Evolutionary conservation across 768 basidiomycete species (phyloP), one percentile per base, ranked within the genome.

Genomic region (Auricularia sp.): DNA sequence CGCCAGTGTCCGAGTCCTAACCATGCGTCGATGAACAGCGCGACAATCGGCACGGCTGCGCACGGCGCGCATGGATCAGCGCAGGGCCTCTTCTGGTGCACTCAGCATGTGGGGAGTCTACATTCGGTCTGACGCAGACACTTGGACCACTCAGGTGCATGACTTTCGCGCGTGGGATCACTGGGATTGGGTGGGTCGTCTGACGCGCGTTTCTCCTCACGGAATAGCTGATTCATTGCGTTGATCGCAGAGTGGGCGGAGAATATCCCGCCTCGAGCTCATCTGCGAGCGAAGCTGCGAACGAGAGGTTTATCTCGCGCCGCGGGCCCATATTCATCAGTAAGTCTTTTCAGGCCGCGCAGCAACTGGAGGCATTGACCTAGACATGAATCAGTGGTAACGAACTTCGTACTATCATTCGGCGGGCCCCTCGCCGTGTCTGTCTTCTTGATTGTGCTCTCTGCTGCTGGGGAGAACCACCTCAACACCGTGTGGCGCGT

Each of bases 211-310:
- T 36, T n/a, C 11, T 43, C 54, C 64, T 44, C 69, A 54, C 60
- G n/a, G 23, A 18, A 29, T 29, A 29, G 29, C 43, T 16, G 14
- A 47, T 36, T 64, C 7, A 14, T 34, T n/a, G 18, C 62, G 47
- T 21, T 63, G 86, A 80, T 8, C 6, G 16, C 21, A 88, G 88
- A 65, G 87, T 88, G 12, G 87, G 87, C 42, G 88, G 88, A 33
- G 88, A 90, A 75, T 90, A 91, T 72, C 88, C 88, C 0, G 86
- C 86, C 5, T 87, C 84, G 5, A 86, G 84, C 0, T 85, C 86
- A 0, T 82, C 82, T 51, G 87, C 88, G 3, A 82, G 81, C 36
- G 88, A 90, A 72, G 82, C 87, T 36, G 86, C 88, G 18, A 90
- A 90, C 69, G 87, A 90, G 73, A 83, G 81, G 69, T 83, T 83